Evolutionary conservation across 345 rosid genomes (phyloP).

Genomic region (Corchorus olitorius): DNA sequence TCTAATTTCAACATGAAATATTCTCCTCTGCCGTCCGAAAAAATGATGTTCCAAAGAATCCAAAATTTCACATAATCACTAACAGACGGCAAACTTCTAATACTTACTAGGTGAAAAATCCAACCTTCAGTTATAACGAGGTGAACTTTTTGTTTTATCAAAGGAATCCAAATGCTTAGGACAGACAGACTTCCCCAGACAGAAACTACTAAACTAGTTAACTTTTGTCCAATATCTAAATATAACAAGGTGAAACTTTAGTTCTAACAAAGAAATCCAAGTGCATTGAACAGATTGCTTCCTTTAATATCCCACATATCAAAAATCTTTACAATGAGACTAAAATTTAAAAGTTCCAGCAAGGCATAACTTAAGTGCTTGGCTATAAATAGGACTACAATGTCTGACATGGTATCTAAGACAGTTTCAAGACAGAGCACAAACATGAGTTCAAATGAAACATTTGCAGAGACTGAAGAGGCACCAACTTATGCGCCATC

Average conservation of each 20-base stretch:
- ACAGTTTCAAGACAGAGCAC: background rate
- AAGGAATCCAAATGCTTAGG: too few relatives aligned
- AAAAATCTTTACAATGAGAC: too few relatives aligned
- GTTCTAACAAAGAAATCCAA: background rate
- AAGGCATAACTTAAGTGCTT: background rate
- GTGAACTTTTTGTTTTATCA: too few relatives aligned
- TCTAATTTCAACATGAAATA: background rate
- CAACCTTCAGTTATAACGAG: too few relatives aligned
- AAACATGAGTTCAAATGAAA: constrained; percentile 22
- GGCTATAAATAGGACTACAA: background rate
- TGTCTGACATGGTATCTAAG: background rate
- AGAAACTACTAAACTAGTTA: background rate
- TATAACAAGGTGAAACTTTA: background rate
- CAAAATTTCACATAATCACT: background rate
- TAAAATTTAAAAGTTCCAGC: background rate
- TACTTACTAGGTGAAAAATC: too few relatives aligned
- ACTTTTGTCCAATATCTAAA: background rate
- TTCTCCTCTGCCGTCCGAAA: constrained; percentile 3
- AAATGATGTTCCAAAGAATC: background rate
- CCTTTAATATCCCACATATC: background rate
- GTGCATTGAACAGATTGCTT: background rate
- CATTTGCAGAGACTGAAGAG: constrained; percentile 7
- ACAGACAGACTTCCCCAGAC: too few relatives aligned
- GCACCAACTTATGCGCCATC: constrained; percentile 23
- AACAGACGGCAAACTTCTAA: too few relatives aligned